These are phyloP conservation scores for Colletotrichum lini DNA, from an alignment of 2,329 filamentous ascomycete species.

Conservation along the genomic window DNA sequence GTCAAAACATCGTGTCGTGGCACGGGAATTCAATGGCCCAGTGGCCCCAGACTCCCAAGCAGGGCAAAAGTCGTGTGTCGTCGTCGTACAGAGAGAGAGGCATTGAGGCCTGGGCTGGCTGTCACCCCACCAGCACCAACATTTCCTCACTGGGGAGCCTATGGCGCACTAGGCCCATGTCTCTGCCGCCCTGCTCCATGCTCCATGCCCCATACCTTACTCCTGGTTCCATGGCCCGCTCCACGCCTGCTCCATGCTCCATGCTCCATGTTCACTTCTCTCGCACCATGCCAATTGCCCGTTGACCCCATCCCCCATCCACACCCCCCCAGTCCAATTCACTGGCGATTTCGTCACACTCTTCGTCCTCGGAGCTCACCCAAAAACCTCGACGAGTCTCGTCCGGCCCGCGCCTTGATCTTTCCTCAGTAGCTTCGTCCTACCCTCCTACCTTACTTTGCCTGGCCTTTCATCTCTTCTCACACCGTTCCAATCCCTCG, in stretches of 20 bases:
- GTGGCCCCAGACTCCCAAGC: neutral
- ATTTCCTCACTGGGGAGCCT: conserved; percentile 29
- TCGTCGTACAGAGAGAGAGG: neutral
- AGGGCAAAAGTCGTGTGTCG: conserved; percentile 9
- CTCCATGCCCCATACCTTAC: conserved; percentile 37
- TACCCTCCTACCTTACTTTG: neutral
- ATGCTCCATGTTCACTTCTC: conserved; percentile 1
- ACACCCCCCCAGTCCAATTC: conserved; percentile 27
- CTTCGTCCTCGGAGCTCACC: conserved; percentile 38
- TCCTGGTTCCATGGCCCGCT: conserved; percentile 28
- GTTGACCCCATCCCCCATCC: conserved; percentile 28
- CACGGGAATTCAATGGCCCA: neutral
- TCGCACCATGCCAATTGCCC: conserved; percentile 37
- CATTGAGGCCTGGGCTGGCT: conserved; percentile 18
- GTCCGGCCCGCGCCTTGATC: conserved; percentile 2
- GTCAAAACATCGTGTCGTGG: conserved; percentile 9
- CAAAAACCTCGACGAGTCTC: conserved; percentile 8
- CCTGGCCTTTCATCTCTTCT: neutral
- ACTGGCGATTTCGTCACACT: conserved; percentile 42
- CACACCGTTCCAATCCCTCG: neutral
- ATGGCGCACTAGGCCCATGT: conserved; percentile 19
- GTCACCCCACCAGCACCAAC: conserved; percentile 36
- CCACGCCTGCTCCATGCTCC: conserved; percentile 31
- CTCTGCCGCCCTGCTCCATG: conserved; percentile 31
- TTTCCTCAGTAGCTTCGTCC: neutral